These are phyloP conservation scores for Clitopilus hobsonii DNA, from an alignment of 768 basidiomycete species.

Conservation along the genomic window DNA sequence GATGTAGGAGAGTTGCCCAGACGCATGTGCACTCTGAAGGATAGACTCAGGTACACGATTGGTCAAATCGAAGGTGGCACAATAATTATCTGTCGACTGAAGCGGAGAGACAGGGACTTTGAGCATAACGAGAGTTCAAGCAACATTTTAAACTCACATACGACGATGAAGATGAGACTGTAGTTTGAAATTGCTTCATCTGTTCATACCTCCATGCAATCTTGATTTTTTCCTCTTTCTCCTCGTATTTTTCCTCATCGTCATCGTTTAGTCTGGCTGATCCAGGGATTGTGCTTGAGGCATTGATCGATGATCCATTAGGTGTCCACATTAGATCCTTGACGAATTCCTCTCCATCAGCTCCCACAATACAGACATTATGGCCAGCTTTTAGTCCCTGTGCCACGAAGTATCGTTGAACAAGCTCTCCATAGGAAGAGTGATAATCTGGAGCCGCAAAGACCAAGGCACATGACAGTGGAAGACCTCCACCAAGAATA, in stretches of 20 bases:
- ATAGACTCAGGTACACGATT: conserved; percentile 49
- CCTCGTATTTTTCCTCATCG: conserved; percentile 23
- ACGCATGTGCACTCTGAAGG: conserved; percentile 36
- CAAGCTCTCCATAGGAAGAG: conserved; percentile 78
- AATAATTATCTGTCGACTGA: conserved; percentile 59
- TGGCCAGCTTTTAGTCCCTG: conserved; percentile 81
- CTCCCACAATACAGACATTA: conserved; percentile 59
- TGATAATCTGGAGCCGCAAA: conserved; percentile 83
- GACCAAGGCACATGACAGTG: conserved; percentile 70
- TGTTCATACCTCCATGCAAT: conserved; percentile 98
- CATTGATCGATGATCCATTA: conserved; percentile 15
- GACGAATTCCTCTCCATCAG: conserved; percentile 52
- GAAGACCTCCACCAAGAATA: conserved; percentile 87
- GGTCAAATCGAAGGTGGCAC: conserved; percentile 70
- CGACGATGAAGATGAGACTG: conserved; percentile 47
- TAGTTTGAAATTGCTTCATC: conserved; percentile 91
- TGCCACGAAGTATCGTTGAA: conserved; percentile 85
- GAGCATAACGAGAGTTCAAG: not conserved
- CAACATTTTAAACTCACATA: conserved; percentile 37
- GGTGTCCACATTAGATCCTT: conserved; percentile 82
- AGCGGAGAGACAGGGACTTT: not conserved
- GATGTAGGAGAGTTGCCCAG: conserved; percentile 30
- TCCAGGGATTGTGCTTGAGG: conserved; percentile 22
- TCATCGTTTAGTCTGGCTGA: conserved; percentile 26
- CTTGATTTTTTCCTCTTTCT: conserved; percentile 61